phyloP scores from a whole-genome alignment of 2,329 filamentous ascomycete genomes.

The Aspergillus versicolor region DNA sequence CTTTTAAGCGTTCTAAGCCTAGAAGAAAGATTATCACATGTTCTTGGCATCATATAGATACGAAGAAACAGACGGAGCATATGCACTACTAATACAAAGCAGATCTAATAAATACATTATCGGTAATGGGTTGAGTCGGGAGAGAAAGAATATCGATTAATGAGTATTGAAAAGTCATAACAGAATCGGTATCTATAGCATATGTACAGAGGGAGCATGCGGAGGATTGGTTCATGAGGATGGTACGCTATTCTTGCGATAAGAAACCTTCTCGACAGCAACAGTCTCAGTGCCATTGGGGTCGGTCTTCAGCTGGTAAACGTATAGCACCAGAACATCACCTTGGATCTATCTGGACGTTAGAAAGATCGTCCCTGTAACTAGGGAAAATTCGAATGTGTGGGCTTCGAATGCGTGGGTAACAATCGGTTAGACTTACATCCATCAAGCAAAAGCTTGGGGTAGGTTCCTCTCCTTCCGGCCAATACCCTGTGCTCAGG shows the following conservation, averaged over 20 bases:
- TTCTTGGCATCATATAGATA: not conserved
- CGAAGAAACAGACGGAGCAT: not conserved
- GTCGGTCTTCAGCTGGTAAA: slow-evolving; percentile 81
- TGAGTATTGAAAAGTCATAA: not conserved
- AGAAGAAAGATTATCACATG: not conserved
- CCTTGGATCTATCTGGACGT: slow-evolving; percentile 72
- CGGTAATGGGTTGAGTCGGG: not conserved
- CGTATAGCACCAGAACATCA: slow-evolving; percentile 91
- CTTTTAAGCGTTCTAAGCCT: not conserved
- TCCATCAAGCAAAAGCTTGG: slow-evolving; percentile 98
- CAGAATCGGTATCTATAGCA: slow-evolving; percentile 19
- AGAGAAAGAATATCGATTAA: not conserved
- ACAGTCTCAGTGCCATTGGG: slow-evolving; percentile 75
- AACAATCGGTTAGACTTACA: slow-evolving; percentile 58
- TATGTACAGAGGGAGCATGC: slow-evolving; percentile 32
- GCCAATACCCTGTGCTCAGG: slow-evolving; percentile 60
- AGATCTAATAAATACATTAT: not conserved
- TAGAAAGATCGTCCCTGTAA: not conserved
- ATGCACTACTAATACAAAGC: not conserved
- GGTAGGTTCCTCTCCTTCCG: slow-evolving; percentile 66
- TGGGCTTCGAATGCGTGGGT: not conserved
- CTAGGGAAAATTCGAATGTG: not conserved
- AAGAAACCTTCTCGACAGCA: slow-evolving; percentile 82
- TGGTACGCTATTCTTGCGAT: slow-evolving; percentile 71
- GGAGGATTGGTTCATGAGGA: slow-evolving; percentile 44